These are phyloP conservation scores for rapeseed (Brassica napus) DNA, from an alignment of 345 rosid species.

Conservation along the genomic window DNA sequence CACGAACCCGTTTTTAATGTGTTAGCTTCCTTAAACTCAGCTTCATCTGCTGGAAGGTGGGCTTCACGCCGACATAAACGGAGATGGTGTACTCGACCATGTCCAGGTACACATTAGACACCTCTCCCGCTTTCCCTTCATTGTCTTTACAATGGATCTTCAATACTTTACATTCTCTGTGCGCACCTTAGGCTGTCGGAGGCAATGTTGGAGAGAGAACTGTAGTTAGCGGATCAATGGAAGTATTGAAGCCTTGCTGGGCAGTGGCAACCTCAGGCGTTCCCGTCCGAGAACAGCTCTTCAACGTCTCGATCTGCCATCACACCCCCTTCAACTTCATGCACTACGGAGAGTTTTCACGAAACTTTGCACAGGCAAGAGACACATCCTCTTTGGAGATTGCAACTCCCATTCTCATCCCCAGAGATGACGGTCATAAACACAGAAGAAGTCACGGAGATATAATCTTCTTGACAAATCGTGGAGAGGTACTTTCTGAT, in stretches of 20 bases:
- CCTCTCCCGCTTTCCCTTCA: background rate
- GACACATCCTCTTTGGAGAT: conserved; percentile 77
- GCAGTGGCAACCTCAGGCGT: conserved; percentile 99
- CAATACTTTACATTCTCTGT: conserved; percentile 19
- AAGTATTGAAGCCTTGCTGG: conserved; percentile 84
- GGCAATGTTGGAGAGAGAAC: conserved; percentile 85
- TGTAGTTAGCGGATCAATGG: conserved; percentile 81
- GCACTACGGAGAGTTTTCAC: conserved; percentile 75
- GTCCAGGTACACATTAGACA: conserved; percentile 67
- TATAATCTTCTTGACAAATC: conserved; percentile 87
- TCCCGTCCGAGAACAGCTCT: conserved; percentile 91
- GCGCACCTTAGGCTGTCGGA: conserved; percentile 77
- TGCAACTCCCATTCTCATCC: conserved; percentile 93
- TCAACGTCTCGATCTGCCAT: conserved; percentile 94
- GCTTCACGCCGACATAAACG: conserved; percentile 98
- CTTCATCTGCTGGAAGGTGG: conserved; percentile 99
- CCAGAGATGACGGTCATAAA: conserved; percentile 76
- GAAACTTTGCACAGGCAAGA: conserved; percentile 62
- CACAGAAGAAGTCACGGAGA: conserved; percentile 90
- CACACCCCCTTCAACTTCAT: conserved; percentile 75
- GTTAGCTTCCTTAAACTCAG: conserved; percentile 38
- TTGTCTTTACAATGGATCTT: conserved; percentile 8
- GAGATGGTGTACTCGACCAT: conserved; percentile 99
- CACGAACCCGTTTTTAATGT: background rate
- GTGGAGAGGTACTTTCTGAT: conserved; percentile 78